Evolutionary conservation across 768 basidiomycete genomes (phyloP), one percentile per base, ranked within the genome.

Genomic region (Scleroderma citrinum): DNA sequence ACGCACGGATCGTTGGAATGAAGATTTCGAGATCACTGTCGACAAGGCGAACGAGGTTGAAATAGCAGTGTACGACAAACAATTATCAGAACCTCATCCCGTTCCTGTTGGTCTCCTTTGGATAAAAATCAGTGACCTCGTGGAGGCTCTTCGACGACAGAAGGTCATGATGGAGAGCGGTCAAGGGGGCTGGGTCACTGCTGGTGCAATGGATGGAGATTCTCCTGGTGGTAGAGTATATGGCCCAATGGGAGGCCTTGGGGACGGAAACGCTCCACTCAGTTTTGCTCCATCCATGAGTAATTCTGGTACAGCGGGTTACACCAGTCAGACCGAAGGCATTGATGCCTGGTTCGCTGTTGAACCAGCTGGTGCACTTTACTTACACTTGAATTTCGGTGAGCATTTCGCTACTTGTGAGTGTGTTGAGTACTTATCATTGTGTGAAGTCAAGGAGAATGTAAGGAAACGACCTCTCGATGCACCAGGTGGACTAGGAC

Each of bases 41-140:
- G 95, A 98, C 73, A 98, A 98, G 69, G 94, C 95, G 13, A 97
- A 95, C 64, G 96, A 99, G 74, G 88, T 97, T 43, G 96, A 98
- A 70, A 85, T 99, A 45, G 89, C 92, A 26, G 81, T 99, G 29
- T 93, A 92, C 59, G 96, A 99, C 69, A 92, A 92, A 58, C 88
- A 90, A 59, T 78, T 81, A 17, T 85, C 83, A 49, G 90, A 92
- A 53, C 71, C 73, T 13, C 80, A 92, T 56, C 84, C 91, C 1
- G 78, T 88, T 13, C 94, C 93, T 30, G 93, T 98, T 53, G 96
- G 95, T 24, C 76, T 98, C 58, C 73, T 97, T 21, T 99, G 96
- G 96, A 78, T 99, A 53, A 81, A 87, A 58, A 87, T 98, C 55
- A 89, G 80, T 55, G 96, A 99, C 66, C 74, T 99, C 20, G 89